phyloP scores from a whole-genome alignment of 2,329 filamentous ascomycete genomes.

The Myriosclerotinia curreyana region DNA sequence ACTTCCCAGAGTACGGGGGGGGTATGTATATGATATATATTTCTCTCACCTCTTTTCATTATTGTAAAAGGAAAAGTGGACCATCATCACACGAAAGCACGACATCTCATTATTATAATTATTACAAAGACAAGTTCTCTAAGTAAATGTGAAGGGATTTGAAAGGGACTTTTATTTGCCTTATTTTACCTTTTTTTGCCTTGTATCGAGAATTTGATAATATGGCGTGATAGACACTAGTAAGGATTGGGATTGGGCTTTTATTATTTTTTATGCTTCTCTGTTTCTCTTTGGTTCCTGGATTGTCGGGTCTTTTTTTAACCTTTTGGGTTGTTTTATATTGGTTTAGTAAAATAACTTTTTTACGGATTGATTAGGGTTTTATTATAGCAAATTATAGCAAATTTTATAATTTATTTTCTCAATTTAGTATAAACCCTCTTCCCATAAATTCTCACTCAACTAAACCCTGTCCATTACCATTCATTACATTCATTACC shows the following conservation, averaged over 20 bases:
- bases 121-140: constrained; percentile 14
- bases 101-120: constrained; percentile 17
- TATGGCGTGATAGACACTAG: constrained; percentile 24
- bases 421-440: no score
- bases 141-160: background rate
- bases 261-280: background rate
- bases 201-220: constrained; percentile 10
- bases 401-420: no score
- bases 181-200: background rate
- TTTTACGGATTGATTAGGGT: no score
- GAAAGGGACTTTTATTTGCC: background rate
- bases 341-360: no score
- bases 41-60: background rate
- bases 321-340: background rate
- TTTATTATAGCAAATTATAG: no score
- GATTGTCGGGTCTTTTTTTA: background rate
- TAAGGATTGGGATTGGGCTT: constrained; percentile 15
- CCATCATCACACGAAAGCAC: constrained; percentile 11
- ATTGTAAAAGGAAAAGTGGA: constrained; percentile 14
- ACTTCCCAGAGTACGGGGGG: background rate
- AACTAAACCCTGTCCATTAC: background rate
- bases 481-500: background rate
- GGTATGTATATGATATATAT: background rate
- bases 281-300: constrained; percentile 4
- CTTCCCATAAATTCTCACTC: no score